Evolutionary conservation across 1,139 yeast species (phyloP).

Genomic region (Martiniozyma asiatica): DNA sequence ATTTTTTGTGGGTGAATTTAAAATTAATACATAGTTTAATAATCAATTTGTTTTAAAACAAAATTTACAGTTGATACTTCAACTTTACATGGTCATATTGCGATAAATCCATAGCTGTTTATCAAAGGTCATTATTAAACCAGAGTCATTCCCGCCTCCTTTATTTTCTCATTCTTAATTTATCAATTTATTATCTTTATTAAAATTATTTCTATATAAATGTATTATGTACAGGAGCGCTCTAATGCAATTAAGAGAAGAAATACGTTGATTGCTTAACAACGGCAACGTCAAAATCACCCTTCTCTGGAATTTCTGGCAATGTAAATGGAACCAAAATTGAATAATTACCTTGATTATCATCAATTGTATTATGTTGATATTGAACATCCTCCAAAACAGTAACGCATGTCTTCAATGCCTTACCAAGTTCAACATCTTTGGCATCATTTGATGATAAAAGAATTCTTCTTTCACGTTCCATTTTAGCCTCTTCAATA

Average conservation of each 20-base stretch:
- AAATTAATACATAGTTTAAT: too few relatives aligned
- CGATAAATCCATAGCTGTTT: too few relatives aligned
- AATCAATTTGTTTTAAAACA: too few relatives aligned
- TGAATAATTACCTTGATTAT: slow-evolving; percentile 18
- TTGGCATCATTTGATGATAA: slow-evolving; percentile 41
- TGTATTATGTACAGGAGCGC: too few relatives aligned
- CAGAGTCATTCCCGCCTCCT: too few relatives aligned
- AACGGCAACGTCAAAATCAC: slow-evolving; percentile 68
- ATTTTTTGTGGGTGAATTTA: too few relatives aligned
- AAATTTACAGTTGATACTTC: too few relatives aligned
- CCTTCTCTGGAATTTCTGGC: slow-evolving; percentile 71
- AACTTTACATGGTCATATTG: too few relatives aligned
- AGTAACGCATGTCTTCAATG: slow-evolving; percentile 66
- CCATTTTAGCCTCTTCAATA: slow-evolving; percentile 65
- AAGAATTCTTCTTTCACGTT: slow-evolving; percentile 47
- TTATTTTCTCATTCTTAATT: too few relatives aligned
- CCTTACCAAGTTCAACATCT: slow-evolving; percentile 38
- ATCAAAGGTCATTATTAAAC: too few relatives aligned
- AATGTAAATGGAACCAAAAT: slow-evolving; percentile 52
- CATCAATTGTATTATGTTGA: slow-evolving; percentile 13
- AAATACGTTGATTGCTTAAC: slow-evolving; percentile 71
- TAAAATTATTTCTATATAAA: too few relatives aligned
- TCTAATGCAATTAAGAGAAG: slow-evolving; percentile 51
- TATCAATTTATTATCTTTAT: too few relatives aligned
- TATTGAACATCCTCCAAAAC: slow-evolving; percentile 30